phyloP scores from a whole-genome alignment of 805 yeast species.

The Candida golubevii region DNA sequence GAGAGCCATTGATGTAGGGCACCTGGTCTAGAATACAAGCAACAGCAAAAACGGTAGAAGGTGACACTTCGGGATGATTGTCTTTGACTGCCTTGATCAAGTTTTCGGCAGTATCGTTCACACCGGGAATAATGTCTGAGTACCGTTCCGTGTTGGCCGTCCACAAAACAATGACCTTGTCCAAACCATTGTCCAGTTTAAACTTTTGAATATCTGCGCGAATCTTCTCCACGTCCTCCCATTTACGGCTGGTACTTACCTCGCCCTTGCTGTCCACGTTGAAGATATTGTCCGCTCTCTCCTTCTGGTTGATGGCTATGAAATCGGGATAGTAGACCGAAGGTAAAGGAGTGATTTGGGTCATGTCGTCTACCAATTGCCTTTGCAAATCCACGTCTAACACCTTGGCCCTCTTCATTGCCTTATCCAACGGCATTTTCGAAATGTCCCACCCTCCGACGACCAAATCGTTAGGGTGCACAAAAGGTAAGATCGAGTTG shows the following conservation, averaged over 20 bases:
- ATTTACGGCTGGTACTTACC: slow-evolving; percentile 58
- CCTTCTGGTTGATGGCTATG: slow-evolving; percentile 91
- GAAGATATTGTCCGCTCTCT: slow-evolving; percentile 83
- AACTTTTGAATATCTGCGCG: slow-evolving; percentile 80
- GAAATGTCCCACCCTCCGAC: slow-evolving; percentile 95
- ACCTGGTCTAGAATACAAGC: slow-evolving; percentile 85
- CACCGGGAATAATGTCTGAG: slow-evolving; percentile 69
- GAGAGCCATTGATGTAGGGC: slow-evolving; percentile 94
- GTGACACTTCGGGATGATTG: slow-evolving; percentile 81
- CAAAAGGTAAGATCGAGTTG: slow-evolving; percentile 83
- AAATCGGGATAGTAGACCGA: slow-evolving; percentile 94
- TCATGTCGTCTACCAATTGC: slow-evolving; percentile 62
- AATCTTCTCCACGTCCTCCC: slow-evolving; percentile 85
- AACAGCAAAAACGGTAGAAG: slow-evolving; percentile 91
- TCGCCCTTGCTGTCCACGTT: slow-evolving; percentile 51
- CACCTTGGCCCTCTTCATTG: slow-evolving; percentile 83
- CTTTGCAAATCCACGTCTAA: slow-evolving; percentile 81
- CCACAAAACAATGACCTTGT: slow-evolving; percentile 89
- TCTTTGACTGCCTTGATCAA: slow-evolving; percentile 66
- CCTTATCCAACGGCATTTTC: slow-evolving; percentile 61
- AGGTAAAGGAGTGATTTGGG: slow-evolving; percentile 63
- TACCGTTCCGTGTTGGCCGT: slow-evolving; percentile 97
- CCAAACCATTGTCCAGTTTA: slow-evolving; percentile 67
- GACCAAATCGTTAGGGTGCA: slow-evolving; percentile 83
- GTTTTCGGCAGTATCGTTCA: slow-evolving; percentile 85